Base-by-base conservation (phyloP, 345 rosid genomes). In the Noccaea bulbosa region DNA sequence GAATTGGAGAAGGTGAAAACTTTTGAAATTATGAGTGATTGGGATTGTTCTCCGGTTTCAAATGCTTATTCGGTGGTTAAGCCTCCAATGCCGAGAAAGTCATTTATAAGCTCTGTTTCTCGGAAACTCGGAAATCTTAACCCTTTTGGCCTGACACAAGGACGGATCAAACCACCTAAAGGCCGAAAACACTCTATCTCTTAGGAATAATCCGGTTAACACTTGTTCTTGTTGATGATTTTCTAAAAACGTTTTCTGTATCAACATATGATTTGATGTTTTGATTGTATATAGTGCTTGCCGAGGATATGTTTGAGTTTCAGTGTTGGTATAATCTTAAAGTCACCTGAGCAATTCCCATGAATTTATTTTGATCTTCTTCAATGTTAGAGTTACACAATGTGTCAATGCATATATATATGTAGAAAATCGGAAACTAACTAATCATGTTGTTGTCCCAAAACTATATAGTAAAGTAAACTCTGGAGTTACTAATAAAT, bases 121-220 rank as follows among this genome's bases (percentile, higher is more conserved):
- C 79, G 79, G 69, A 87, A 77, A 72, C 92, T 93, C 12, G 97
- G 93, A 37, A 72, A 81, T 76, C 81, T 93, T 52, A 79, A 84
- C 76, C 93, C 89, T 4, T 93, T 93, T 62, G 91, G 86, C 32
- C 53, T 67, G 17, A 24, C 77, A 40, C 82, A 85, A 71, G 86
- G 64, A 79, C 75, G 81, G 65, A 76, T 55, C 5, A 87, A 81
- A 70, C 89, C 86, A 2, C 57, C 58, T 64, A 87, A 88, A 80
- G 74, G 79, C 69, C 65, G 96, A 48, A 74, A 97, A 79, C 97
- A 93, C 73, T 88, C 97, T 22, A 81, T 90, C 70, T 90, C 98
- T 57, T 90, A 45, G 61, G 14, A 38, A 62, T 9, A 48, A 24
- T 30, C 9, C 30, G 40, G 40, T 34, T 14, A 62, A 52, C 30